phyloP scores from a whole-genome alignment of 495 filamentous ascomycete species.

The Viridothelium virens region DNA sequence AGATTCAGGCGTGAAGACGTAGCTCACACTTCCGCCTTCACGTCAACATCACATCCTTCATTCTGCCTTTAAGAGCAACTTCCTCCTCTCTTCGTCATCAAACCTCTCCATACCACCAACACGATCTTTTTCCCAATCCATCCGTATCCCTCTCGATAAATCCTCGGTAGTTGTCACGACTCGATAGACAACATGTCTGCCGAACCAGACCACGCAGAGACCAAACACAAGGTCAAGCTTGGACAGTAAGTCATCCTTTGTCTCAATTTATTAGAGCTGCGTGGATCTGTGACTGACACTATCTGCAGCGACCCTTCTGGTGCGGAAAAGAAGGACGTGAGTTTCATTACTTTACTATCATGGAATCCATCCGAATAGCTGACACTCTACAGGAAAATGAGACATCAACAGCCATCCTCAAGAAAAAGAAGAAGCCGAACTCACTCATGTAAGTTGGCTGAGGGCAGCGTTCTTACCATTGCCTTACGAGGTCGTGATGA shows the following conservation, averaged over 20 bases:
- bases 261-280: background rate
- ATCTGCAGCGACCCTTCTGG: slow-evolving; percentile 73
- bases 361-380: slow-evolving; percentile 19
- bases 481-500: background rate
- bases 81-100: background rate
- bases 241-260: slow-evolving; percentile 50
- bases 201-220: slow-evolving; percentile 61
- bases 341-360: slow-evolving; percentile 23
- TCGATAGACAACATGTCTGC: slow-evolving; percentile 49
- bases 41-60: background rate
- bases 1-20: background rate
- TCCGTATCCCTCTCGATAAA: background rate
- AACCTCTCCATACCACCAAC: background rate
- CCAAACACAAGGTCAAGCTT: slow-evolving; percentile 87
- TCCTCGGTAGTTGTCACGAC: background rate
- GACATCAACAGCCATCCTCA: slow-evolving; percentile 93
- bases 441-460: slow-evolving; percentile 69
- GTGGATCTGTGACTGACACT: slow-evolving; percentile 30
- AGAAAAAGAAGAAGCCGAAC: slow-evolving; percentile 99
- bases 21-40: slow-evolving; percentile 3
- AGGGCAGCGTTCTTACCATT: background rate
- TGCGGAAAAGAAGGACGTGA: slow-evolving; percentile 76
- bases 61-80: background rate
- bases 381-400: slow-evolving; percentile 61
- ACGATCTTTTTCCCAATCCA: background rate